Base-by-base conservation (phyloP, 2,329 filamentous ascomycete genomes). In the Penicillium sumatraense region DNA sequence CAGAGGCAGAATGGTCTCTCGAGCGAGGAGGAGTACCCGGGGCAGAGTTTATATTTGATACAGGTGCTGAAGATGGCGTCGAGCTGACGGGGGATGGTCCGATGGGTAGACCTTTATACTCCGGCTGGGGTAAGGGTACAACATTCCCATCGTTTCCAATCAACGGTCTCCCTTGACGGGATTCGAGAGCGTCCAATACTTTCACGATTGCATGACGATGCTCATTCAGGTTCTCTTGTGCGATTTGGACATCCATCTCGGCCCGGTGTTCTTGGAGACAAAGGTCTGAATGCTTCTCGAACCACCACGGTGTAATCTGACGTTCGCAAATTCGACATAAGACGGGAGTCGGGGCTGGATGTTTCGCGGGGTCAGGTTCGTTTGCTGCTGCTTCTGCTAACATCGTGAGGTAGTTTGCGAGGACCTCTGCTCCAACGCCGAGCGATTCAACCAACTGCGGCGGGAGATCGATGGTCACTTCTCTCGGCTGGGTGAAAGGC, bases 221-320 rank as follows among this genome's bases (percentile, higher is more conserved):
- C 69, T 99, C 95, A 6, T 88, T 89, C 46, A 99, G 80, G 59
- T 86, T 91, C 70, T 99, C 95, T 69, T 99, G 95, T 5, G 93
- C 87, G 81, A 98, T 89, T 71, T 99, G 93, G 3, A 99, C 92
- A 66, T 98, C 93, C 90, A 97, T 96, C 72, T 99, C 95, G 0
- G 95, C 93, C 49, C 90, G 88, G 70, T 99, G 95, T 72, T 99
- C 95, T 71, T 98, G 93, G 52, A 97, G 81, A 69, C 95, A 99
- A 18, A 98, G 80, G 67, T 99, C 96, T 2, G 93, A 96, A 72
- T 99, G 95, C 74, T 98, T 99, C 76, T 99, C 95, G 66, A 99
- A 99, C 96, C 95, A 99, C 95, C 95, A 99, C 0, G 93, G 92
- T 4, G 91, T 91, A 57, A 99, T 98, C 59, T 97, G 91, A 51